Evolutionary conservation across 352 stramenopile species (phyloP).

Genomic region (Phytophthora colocasiae): DNA sequence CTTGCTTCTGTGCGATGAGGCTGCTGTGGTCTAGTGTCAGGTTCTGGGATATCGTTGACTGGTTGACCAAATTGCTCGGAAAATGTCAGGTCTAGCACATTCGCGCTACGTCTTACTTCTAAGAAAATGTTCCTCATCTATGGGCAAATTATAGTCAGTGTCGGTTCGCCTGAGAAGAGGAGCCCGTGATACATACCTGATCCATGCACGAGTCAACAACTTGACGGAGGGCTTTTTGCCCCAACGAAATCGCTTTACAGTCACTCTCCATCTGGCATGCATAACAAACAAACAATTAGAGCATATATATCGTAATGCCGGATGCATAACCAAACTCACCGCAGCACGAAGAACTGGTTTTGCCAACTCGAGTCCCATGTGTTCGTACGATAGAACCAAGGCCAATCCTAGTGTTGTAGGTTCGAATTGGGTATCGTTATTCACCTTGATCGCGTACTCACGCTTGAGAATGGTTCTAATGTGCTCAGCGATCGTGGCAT

Average conservation of each 20-base stretch:
- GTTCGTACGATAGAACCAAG: constrained; percentile 92
- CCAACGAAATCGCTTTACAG: constrained; percentile 88
- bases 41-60: constrained; percentile 22
- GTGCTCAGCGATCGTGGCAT: constrained; percentile 97
- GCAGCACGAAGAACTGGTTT: constrained; percentile 94
- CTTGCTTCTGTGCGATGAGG: not conserved
- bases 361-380: constrained; percentile 96
- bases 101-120: constrained; percentile 74
- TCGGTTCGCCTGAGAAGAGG: constrained; percentile 7
- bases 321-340: constrained; percentile 41
- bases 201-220: constrained; percentile 87
- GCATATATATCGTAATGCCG: not conserved
- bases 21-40: not conserved
- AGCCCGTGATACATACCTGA: constrained; percentile 63
- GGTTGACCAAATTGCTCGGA: constrained; percentile 85
- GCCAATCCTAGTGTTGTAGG: constrained; percentile 91
- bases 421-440: constrained; percentile 93
- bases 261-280: constrained; percentile 91
- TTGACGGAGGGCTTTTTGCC: constrained; percentile 76
- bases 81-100: constrained; percentile 92
- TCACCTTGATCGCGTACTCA: constrained; percentile 96
- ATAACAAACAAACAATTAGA: constrained; percentile 17
- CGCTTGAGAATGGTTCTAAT: constrained; percentile 99
- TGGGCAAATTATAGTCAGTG: not conserved
- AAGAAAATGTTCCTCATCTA: constrained; percentile 86